Conservation (phyloP, 164 flowering plant species). For the Aristolochia californica region DNA sequence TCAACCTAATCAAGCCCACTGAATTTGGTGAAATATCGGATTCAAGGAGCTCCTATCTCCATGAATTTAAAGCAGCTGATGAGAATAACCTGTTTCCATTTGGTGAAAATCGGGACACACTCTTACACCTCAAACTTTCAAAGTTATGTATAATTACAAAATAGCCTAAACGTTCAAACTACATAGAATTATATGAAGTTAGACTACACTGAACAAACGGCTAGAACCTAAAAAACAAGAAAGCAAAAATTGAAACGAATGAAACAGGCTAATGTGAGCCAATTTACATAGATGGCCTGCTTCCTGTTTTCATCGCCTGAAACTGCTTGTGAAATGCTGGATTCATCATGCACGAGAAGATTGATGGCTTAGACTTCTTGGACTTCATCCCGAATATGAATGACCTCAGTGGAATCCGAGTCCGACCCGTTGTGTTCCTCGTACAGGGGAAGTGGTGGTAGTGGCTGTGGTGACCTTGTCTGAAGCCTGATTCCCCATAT, state of each 20-base stretch:
- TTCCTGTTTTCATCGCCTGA: conserved; percentile 19
- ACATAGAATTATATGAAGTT: too few species aligned
- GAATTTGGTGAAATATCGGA: too few species aligned
- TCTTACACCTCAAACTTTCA: too few species aligned
- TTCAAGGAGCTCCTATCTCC: too few species aligned
- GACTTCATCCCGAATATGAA: conserved; percentile 60
- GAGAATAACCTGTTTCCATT: too few species aligned
- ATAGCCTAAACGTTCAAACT: too few species aligned
- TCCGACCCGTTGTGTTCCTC: conserved; percentile 17
- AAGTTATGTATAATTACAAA: too few species aligned
- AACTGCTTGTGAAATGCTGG: conserved; percentile 46
- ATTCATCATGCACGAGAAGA: conserved; percentile 42
- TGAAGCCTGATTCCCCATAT: conserved; percentile 22
- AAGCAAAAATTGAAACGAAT: neutral
- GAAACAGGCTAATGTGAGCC: neutral
- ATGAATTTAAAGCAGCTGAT: too few species aligned
- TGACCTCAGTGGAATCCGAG: conserved; percentile 51
- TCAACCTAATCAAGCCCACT: too few species aligned
- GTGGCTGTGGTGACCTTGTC: conserved; percentile 7
- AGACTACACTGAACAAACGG: too few species aligned
- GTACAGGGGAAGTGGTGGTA: neutral
- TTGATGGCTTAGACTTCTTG: conserved; percentile 35
- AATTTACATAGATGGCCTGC: conserved; percentile 9
- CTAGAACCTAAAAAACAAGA: neutral
- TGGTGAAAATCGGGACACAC: too few species aligned